These are phyloP conservation scores for Musa itinerans DNA, from an alignment of 176 grass and related monocot species.

Conservation along the genomic window DNA sequence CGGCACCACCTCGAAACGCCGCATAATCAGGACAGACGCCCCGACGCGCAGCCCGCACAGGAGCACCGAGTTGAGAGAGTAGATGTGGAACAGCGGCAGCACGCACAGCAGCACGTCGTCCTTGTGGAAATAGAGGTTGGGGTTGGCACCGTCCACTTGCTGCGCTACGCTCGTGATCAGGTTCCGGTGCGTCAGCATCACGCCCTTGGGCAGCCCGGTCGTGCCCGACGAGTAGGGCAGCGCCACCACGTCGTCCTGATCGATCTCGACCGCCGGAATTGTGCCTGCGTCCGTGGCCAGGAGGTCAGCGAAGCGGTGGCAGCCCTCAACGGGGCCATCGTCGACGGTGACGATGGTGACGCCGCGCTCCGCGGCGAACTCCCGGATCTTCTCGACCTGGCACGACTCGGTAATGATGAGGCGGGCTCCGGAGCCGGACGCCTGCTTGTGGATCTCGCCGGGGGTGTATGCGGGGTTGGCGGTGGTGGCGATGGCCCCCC, in stretches of 20 bases:
- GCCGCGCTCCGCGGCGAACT: not conserved
- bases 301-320: slow-evolving; percentile 9
- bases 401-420: not conserved
- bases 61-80: slow-evolving; percentile 79
- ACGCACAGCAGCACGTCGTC: slow-evolving; percentile 83
- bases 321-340: slow-evolving; percentile 12
- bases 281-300: not conserved
- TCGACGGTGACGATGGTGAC: slow-evolving; percentile 1
- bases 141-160: slow-evolving; percentile 89
- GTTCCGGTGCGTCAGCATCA: slow-evolving; percentile 74
- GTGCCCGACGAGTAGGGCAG: slow-evolving; percentile 87
- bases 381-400: slow-evolving; percentile 8
- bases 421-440: slow-evolving; percentile 1
- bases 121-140: slow-evolving; percentile 58
- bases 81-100: slow-evolving; percentile 92
- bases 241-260: slow-evolving; percentile 62
- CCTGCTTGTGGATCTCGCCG: not conserved
- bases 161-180: slow-evolving; percentile 69
- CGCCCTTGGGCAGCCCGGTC: slow-evolving; percentile 87
- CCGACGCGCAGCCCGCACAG: slow-evolving; percentile 64
- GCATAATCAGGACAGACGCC: slow-evolving; percentile 61
- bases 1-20: slow-evolving; percentile 58
- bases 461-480: not conserved
- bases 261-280: slow-evolving; percentile 13
- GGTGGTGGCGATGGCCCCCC: not conserved